Evolutionary conservation across 805 yeast species (phyloP), one percentile per base, ranked within the genome.

Genomic region (Saccharomycopsis selenospora): DNA sequence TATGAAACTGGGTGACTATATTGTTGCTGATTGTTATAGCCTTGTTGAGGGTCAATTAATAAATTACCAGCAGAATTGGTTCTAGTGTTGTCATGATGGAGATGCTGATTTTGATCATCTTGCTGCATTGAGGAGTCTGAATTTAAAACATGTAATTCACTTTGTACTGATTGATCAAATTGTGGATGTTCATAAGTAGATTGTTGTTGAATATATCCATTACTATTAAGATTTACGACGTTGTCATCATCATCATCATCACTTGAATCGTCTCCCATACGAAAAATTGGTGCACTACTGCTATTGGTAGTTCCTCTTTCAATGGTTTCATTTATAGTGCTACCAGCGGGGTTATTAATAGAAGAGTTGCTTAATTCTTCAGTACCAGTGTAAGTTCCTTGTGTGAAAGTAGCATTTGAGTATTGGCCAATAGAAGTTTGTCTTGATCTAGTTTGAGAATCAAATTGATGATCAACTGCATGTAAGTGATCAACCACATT

Each of bases 401-500:
- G 38, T 7, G 38, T 33, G 10, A 14, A 33, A 17, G 38, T 33
- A 20, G 38, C 38, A 14, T 33, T 33, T 7, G 38, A 33, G 17
- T 33, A 33, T 14, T 33, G 38, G 38, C 38, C 38, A 14, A 33
- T 33, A 4, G 38, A 33, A 7, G 38, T 33, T 20, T 33, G 38
- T 14, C 38, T 7, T 14, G 38, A 33, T 20, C 38, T 17, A 20
- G n/a, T 33, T 6, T 33, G 17, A 4, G 38, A 17, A 4, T 33
- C 38, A 20, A 14, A 17, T 17, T 33, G 20, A 10, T 33, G 38
- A 4, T 7, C 29, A 7, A 27, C 29, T 8, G 11, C 11, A 8
- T 27, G 29, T 11, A 8, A 7, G 29, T 27, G 29, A 11, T 7
- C 29, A 7, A 27, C 29, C 7, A 27, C 11, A 8, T 27, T 7